Evolutionary conservation across 129 eudicot genomes (phyloP), one percentile per base, ranked within the genome.

Genomic region (Deinandra increscens): DNA sequence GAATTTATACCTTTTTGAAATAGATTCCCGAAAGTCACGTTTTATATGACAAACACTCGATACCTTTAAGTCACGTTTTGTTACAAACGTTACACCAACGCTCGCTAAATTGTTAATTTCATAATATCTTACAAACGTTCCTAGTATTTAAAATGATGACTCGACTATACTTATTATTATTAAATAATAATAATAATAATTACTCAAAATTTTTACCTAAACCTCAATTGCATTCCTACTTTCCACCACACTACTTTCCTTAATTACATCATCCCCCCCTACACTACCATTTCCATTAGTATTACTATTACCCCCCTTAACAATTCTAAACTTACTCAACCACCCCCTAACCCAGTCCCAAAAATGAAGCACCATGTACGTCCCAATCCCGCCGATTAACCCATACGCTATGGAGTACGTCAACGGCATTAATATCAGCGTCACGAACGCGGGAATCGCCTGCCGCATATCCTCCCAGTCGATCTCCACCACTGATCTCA

Each of bases 321-420:
- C 11, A 36, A 80, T 44, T 6, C 84, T 87, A 68, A 31, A 82
- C 68, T 77, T 81, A 44, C 74, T n/a, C 26, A 84, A 76, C 8
- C 53, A 2, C 36, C 70, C 83, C 77, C 23, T 74, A 8, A 68
- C 78, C 93, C 96, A 91, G 64, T 85, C 97, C 93, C 97, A 73
- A 54, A 83, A 13, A 61, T 91, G 83, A 73, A 91, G 56, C 9
- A 91, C 90, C 20, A 91, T 33, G 55, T 79, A 91, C 38, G 90
- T 91, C 54, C 88, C 96, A 20, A 91, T 91, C 33, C 97, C 97
- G 6, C 90, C 97, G 13, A 91, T 91, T 79, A 91, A 70, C 5
- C 97, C 97, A 71, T 91, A 91, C 5, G 97, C 97, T 31, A 91
- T 85, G 1, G 96, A 88, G 68, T 51, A 54, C 42, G 7, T 13